phyloP scores from a whole-genome alignment of 306 rosid species.

The Prunus mongolica region DNA sequence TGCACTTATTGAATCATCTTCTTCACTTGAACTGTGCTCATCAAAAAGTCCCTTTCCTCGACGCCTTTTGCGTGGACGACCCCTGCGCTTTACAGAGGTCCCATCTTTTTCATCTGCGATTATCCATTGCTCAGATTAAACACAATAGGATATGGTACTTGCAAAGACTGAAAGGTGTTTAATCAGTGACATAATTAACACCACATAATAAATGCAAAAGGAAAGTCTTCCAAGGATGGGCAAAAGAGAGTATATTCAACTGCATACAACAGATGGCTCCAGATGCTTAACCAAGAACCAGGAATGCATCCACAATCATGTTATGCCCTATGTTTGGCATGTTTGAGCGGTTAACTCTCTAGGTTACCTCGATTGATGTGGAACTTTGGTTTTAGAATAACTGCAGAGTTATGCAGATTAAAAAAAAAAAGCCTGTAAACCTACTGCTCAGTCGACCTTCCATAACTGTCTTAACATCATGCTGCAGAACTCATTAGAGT shows the following conservation, averaged over 20 bases:
- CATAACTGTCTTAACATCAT: too few relatives aligned
- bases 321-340: not conserved
- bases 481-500: too few relatives aligned
- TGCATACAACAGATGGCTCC: not conserved
- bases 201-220: too few relatives aligned
- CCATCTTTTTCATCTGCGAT: conserved; percentile 84
- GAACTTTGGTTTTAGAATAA: not conserved
- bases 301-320: not conserved
- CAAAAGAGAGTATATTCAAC: not conserved
- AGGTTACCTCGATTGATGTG: not conserved
- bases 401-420: not conserved
- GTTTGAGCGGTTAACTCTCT: not conserved
- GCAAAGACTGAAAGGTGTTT: not conserved
- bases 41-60: conserved; percentile 85
- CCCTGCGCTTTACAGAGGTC: conserved; percentile 62
- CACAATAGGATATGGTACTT: not conserved
- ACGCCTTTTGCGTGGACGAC: conserved; percentile 83
- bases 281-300: not conserved
- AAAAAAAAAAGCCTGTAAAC: not conserved
- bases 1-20: conserved; percentile 82
- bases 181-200: too few relatives aligned
- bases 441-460: not conserved
- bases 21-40: conserved; percentile 77
- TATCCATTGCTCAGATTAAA: conserved; percentile 12
- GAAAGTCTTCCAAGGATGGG: not conserved